Conservation (phyloP, 2,329 filamentous ascomycete genomes). For the Penicillium hesseltinei region DNA sequence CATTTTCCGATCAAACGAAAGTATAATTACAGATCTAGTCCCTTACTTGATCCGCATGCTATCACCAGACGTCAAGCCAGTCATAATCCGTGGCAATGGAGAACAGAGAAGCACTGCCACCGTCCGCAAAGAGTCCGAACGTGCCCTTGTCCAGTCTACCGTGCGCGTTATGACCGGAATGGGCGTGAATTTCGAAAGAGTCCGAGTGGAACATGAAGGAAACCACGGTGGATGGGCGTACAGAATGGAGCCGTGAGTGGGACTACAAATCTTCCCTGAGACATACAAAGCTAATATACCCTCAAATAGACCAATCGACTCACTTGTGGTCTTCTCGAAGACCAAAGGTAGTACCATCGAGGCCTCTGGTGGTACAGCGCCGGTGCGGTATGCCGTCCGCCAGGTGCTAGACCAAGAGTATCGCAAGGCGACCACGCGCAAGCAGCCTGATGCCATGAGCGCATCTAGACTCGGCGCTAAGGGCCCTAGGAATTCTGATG, state of each 20-base stretch:
- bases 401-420: constrained; percentile 93
- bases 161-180: constrained; percentile 80
- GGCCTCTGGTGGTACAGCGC: constrained; percentile 58
- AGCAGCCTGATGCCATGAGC: constrained; percentile 60
- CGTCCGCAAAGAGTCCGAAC: constrained; percentile 83
- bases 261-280: background rate
- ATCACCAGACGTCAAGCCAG: constrained; percentile 85
- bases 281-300: constrained; percentile 9
- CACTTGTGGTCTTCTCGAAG: constrained; percentile 64
- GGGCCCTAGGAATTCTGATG: constrained; percentile 20
- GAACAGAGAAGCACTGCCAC: constrained; percentile 69
- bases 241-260: constrained; percentile 85
- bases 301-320: constrained; percentile 63
- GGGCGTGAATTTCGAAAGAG: constrained; percentile 76
- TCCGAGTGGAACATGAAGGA: constrained; percentile 70
- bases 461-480: constrained; percentile 29
- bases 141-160: constrained; percentile 73
- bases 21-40: constrained; percentile 76
- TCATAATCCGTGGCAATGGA: constrained; percentile 72
- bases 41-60: constrained; percentile 83
- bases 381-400: constrained; percentile 85
- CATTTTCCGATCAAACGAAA: constrained; percentile 74
- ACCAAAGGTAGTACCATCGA: constrained; percentile 43
- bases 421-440: constrained; percentile 66
- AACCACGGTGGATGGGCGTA: constrained; percentile 73